Evolutionary conservation across 1,284 basidiomycete genomes (phyloP).

Genomic region (Marasmius tenuissimus): DNA sequence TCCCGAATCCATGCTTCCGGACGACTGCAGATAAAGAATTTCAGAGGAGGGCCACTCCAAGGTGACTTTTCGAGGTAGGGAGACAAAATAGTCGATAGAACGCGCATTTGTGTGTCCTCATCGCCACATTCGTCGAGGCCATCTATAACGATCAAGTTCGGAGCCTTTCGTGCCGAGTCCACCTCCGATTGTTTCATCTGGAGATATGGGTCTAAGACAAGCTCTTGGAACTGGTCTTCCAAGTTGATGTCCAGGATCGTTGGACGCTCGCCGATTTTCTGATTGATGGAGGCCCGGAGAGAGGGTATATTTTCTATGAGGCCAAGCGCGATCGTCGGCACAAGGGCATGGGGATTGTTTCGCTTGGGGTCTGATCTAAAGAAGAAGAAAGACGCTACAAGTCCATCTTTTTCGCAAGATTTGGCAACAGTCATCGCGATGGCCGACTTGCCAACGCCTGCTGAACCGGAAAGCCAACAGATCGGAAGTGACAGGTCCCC

Average conservation of each 20-base stretch:
- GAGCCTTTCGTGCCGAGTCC: neutral
- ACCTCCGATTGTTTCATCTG: too few species aligned
- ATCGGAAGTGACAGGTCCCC: neutral
- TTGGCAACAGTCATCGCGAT: neutral
- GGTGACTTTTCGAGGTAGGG: neutral
- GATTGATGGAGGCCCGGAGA: neutral
- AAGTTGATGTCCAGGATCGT: neutral
- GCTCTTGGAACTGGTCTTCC: neutral
- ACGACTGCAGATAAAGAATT: slow-evolving; percentile 19
- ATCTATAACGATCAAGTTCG: slow-evolving; percentile 13
- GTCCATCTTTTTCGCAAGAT: neutral
- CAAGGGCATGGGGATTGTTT: neutral
- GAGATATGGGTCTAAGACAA: neutral
- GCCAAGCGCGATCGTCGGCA: neutral
- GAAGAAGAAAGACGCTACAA: neutral
- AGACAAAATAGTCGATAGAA: slow-evolving; percentile 1
- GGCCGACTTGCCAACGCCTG: neutral
- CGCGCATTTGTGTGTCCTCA: neutral
- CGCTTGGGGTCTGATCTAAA: neutral
- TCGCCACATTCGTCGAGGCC: slow-evolving; percentile 19
- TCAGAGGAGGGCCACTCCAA: slow-evolving; percentile 8
- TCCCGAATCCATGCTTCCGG: slow-evolving; percentile 16
- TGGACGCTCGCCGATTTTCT: neutral
- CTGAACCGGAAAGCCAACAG: neutral
- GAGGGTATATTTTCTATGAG: neutral